A percentile compares a stretch with the other conserved stretches of the same genome.
These are phyloP conservation scores for Globisporangium irregulare DNA, from an alignment of 352 stramenopile species.

Conservation along the genomic window DNA sequence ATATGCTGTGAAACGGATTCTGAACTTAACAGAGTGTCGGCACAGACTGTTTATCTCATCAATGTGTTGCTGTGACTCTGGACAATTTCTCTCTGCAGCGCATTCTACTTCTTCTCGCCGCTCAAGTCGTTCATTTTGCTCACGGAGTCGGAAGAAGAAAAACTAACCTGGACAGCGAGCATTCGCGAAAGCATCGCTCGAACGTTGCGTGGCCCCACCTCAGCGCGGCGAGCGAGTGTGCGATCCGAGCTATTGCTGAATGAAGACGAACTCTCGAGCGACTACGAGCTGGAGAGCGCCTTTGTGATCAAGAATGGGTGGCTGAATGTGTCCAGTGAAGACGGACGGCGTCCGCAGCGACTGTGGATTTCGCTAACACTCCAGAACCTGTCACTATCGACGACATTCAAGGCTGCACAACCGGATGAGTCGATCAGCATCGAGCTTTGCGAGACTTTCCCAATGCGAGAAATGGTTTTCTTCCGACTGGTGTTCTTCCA, in stretches of 20 bases:
- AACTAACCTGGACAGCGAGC: constrained; percentile 50
- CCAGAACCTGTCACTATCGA: constrained; percentile 62
- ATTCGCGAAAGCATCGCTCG: constrained; percentile 67
- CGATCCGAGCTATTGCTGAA: constrained; percentile 59
- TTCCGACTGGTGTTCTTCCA: constrained; percentile 56
- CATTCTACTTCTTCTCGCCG: constrained; percentile 84
- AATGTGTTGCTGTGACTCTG: not conserved
- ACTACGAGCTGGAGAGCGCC: constrained; percentile 61
- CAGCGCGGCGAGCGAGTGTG: constrained; percentile 47
- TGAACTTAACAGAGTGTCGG: not conserved
- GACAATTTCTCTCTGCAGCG: constrained; percentile 25
- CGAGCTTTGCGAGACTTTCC: constrained; percentile 48
- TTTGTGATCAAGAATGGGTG: constrained; percentile 87
- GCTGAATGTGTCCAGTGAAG: constrained; percentile 61
- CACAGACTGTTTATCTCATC: not conserved
- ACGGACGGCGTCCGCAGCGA: constrained; percentile 35
- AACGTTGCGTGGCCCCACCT: constrained; percentile 46
- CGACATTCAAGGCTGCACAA: constrained; percentile 60
- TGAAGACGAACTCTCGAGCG: constrained; percentile 59
- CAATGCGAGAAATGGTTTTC: constrained; percentile 46
- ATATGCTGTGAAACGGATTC: not conserved
- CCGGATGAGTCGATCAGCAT: constrained; percentile 68
- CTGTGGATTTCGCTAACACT: constrained; percentile 82
- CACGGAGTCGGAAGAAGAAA: constrained; percentile 60
- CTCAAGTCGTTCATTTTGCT: constrained; percentile 87